Conservation (phyloP, 1,139 yeast species). For the Groenewaldozyma auringiensis region DNA sequence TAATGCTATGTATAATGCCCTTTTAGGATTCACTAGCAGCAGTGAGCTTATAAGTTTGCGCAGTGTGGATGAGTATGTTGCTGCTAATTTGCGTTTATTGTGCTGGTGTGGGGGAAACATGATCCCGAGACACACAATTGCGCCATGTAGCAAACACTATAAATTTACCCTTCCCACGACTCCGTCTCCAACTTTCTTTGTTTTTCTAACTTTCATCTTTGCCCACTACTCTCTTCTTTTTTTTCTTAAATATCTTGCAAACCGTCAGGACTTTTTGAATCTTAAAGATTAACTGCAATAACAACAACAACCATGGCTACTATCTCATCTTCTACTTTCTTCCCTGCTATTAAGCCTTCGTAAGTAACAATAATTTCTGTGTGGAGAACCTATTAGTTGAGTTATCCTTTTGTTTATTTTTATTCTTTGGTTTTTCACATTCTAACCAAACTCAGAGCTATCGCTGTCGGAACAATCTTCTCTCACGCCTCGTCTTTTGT, state of each 20-base stretch:
- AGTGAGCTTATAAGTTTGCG: no score
- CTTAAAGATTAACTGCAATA: no score
- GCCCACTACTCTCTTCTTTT: no score
- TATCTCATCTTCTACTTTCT: constrained; percentile 8
- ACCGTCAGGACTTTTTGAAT: no score
- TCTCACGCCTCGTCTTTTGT: constrained; percentile 32
- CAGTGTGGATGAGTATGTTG: no score
- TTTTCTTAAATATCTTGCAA: no score
- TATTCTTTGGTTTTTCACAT: neutral
- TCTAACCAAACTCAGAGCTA: constrained; percentile 23
- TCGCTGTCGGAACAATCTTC: constrained; percentile 37
- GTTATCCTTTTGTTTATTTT: no score
- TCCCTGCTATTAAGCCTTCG: constrained; percentile 21
- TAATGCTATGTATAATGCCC: no score
- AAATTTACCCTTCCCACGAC: neutral
- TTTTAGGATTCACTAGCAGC: no score
- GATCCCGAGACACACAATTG: neutral
- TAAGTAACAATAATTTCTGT: neutral
- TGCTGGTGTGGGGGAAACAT: no score
- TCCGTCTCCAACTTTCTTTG: neutral
- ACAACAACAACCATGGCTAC: constrained; percentile 9
- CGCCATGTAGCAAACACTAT: neutral
- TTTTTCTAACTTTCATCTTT: neutral
- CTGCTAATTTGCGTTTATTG: no score
- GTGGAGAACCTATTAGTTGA: no score